Conservation (phyloP, 306 rosid genomes). For the Malus sieversii region DNA sequence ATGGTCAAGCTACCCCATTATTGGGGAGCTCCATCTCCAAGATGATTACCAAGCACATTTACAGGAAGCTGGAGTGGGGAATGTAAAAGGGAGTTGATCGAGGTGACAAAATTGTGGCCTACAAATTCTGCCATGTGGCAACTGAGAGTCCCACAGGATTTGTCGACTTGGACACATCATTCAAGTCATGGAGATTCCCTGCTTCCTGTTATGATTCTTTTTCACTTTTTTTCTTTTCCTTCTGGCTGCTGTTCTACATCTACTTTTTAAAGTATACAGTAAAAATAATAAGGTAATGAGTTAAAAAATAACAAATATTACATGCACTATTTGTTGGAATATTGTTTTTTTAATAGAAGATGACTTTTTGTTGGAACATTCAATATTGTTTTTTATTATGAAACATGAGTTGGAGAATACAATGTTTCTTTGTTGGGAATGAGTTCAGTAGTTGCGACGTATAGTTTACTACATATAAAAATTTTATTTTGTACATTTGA, state of each 20-base stretch:
- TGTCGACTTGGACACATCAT: constrained; percentile 6
- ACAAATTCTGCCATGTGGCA: neutral
- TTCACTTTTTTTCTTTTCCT: neutral
- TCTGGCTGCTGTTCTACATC: neutral
- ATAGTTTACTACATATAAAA: no score
- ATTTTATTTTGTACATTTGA: no score
- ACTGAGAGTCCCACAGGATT: neutral
- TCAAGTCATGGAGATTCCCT: neutral
- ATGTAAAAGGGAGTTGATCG: neutral
- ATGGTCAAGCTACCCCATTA: no score
- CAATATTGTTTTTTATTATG: neutral
- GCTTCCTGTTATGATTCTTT: neutral
- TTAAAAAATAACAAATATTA: no score
- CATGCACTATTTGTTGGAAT: no score
- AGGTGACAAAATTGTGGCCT: neutral
- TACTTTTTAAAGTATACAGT: neutral
- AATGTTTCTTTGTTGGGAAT: neutral
- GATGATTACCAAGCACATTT: no score
- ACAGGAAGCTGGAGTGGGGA: no score
- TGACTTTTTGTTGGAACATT: neutral
- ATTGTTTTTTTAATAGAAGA: no score
- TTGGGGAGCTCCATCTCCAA: no score
- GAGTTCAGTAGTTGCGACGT: neutral
- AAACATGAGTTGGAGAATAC: neutral
- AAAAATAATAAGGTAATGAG: no score